Evolutionary conservation across 73 alveolate genomes (phyloP).

Genomic region (Paramecium bursaria): DNA sequence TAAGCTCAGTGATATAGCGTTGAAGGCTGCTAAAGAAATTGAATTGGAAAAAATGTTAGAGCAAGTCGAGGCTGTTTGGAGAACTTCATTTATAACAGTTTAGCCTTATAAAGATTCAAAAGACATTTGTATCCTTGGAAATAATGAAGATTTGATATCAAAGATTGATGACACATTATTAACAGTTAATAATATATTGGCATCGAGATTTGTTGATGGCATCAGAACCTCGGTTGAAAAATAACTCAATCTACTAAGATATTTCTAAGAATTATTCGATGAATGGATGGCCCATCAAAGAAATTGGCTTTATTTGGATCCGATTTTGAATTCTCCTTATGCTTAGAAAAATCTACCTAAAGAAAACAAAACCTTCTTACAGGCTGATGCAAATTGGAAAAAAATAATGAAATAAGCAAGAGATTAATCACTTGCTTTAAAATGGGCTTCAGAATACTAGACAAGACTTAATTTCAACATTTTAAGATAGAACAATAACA

Average conservation of each 20-base stretch:
- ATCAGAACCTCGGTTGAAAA: conserved; percentile 60
- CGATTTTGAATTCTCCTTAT: conserved; percentile 88
- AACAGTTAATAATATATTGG: conserved; percentile 69
- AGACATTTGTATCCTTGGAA: conserved; percentile 63
- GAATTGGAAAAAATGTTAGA: conserved; percentile 71
- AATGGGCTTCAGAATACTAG: conserved; percentile 77
- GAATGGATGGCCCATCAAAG: conserved; percentile 80
- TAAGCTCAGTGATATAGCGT: conserved; percentile 71
- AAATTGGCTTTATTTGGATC: conserved; percentile 86
- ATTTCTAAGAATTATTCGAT: conserved; percentile 70
- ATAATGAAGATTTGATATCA: conserved; percentile 64
- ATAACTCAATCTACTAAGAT: conserved; percentile 50
- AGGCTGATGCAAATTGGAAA: conserved; percentile 86
- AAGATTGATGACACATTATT: conserved; percentile 74
- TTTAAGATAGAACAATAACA: conserved; percentile 79
- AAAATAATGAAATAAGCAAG: conserved; percentile 81
- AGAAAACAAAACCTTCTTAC: conserved; percentile 81
- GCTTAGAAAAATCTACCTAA: conserved; percentile 86
- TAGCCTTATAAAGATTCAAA: conserved; percentile 60
- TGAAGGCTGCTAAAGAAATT: conserved; percentile 70
- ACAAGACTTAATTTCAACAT: conserved; percentile 76
- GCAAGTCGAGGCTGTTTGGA: conserved; percentile 72
- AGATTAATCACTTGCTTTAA: conserved; percentile 76
- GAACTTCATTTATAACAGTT: conserved; percentile 53
- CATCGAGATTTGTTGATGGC: conserved; percentile 73